A percentile compares a stretch with the other conserved stretches of the same genome.
Evolutionary conservation across 495 filamentous ascomycete genomes (phyloP).

Genomic region (Copromyces sp.): DNA sequence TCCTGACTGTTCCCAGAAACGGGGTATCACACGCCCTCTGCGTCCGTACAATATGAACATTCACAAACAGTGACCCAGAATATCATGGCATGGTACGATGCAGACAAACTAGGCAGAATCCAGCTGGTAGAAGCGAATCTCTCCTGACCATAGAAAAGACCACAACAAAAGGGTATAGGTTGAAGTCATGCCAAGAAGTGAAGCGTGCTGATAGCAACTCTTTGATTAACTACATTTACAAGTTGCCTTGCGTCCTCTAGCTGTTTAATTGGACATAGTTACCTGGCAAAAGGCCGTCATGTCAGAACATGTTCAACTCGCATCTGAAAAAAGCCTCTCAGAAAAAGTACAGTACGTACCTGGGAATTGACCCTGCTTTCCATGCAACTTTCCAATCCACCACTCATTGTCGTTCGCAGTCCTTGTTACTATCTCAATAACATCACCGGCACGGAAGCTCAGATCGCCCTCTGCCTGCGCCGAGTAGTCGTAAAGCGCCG

Average conservation of each 20-base stretch:
- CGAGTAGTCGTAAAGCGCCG: constrained; percentile 88
- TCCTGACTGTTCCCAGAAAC: neutral
- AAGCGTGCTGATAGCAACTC: neutral
- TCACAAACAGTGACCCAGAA: neutral
- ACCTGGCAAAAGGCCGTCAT: constrained; percentile 13
- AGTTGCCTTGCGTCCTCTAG: constrained; percentile 3
- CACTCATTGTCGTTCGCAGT: constrained; percentile 90
- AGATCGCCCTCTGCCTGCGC: constrained; percentile 92
- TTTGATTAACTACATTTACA: neutral
- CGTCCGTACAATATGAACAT: neutral
- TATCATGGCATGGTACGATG: neutral
- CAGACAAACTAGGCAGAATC: neutral
- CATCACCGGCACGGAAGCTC: constrained; percentile 80
- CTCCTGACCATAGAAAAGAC: neutral
- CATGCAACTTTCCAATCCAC: constrained; percentile 78
- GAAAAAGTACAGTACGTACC: constrained; percentile 46
- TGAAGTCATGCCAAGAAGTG: neutral
- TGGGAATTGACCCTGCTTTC: constrained; percentile 83
- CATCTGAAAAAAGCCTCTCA: constrained; percentile 1
- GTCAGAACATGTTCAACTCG: constrained; percentile 4
- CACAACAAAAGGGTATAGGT: neutral
- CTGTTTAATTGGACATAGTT: constrained; percentile 35
- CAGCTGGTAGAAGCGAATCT: neutral
- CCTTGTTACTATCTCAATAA: constrained; percentile 75
- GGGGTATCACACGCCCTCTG: neutral